Base-by-base conservation (phyloP, 169 alveolate genomes). In the Cryptosporidium xiaoi region DNA sequence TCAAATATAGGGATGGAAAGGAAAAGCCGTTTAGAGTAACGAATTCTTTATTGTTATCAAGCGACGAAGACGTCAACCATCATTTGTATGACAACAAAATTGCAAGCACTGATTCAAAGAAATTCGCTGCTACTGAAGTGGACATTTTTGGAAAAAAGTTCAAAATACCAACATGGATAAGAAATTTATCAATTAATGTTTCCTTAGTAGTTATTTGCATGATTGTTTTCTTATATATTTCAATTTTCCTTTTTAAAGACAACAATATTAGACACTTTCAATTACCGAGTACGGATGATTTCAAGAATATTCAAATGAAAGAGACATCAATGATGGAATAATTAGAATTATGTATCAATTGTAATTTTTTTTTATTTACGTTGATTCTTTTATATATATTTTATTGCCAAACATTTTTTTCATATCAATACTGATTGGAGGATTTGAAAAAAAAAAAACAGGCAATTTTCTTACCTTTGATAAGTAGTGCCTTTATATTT, bases 1-100 rank as follows among this genome's bases (percentile, higher is more conserved):
- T 94, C 16, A 77, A 62, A 18, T 31, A 46, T 13, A 56, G 87
- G 40, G 87, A 77, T 44, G 87, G 87, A 31, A 77, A 60, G 44
- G 87, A 60, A 44, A 77, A 77, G n/a, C 69, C 87, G 33, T 77
- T 77, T 48, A 60, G 87, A 77, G 20, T 24, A 27, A 51, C 84
- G 15, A 60, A 24, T 24, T 77, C 87, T 33, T 60, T 62, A 18
- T 27, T 77, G 29, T 62, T 77, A 15, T 56, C 71, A 1, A 77
- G 16, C 40, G 87, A 77, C 16, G 87, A 77, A 62, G 87, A 77
- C 34, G 12, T 60, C 33, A 77, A 51, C 34, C 87, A 77, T 29
- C 46, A 40, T 8, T 16, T 77, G 2, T 34, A 56, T 16, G 87
- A 62, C 31, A 10, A 34, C 20, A 6, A 3, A 27, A 8, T 34